These are phyloP conservation scores for Gleditsia sinensis DNA, from an alignment of 306 rosid genomes.

Conservation along the genomic window DNA sequence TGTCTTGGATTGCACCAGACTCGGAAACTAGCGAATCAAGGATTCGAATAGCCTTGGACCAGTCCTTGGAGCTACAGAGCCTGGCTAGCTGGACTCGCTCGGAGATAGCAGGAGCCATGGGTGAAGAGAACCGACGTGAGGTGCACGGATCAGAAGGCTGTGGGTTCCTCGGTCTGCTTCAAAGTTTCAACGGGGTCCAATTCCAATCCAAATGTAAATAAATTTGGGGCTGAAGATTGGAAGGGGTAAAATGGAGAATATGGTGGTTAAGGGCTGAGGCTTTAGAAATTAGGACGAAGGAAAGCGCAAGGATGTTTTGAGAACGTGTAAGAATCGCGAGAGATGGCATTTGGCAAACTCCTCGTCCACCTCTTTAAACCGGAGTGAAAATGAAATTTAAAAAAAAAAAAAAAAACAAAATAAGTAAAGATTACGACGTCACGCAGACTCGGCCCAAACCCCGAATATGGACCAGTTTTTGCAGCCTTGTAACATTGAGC, in stretches of 20 bases:
- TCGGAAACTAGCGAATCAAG: conserved; percentile 78
- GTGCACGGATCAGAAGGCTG: conserved; percentile 41
- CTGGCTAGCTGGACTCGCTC: conserved; percentile 77
- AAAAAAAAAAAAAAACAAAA: too few relatives aligned
- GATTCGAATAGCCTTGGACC: conserved; percentile 94
- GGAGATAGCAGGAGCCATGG: conserved; percentile 62
- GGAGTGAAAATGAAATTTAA: background rate
- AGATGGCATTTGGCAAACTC: background rate
- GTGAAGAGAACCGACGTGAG: conserved; percentile 16
- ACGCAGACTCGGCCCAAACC: background rate
- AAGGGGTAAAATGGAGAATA: conserved; percentile 31
- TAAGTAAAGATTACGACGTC: background rate
- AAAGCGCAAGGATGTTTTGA: background rate
- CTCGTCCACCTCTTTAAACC: background rate
- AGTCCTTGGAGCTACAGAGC: conserved; percentile 80
- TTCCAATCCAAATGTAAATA: background rate
- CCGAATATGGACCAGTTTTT: background rate
- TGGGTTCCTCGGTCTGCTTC: conserved; percentile 17
- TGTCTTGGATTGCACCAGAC: conserved; percentile 70
- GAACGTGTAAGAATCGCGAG: background rate
- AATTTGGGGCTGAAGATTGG: background rate
- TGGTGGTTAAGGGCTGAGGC: background rate
- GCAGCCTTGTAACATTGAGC: background rate
- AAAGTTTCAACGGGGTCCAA: conserved; percentile 32
- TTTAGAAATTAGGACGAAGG: conserved; percentile 18